Evolutionary conservation across 345 rosid genomes (phyloP), one percentile per base, ranked within the genome.

Genomic region (Brassica incana): DNA sequence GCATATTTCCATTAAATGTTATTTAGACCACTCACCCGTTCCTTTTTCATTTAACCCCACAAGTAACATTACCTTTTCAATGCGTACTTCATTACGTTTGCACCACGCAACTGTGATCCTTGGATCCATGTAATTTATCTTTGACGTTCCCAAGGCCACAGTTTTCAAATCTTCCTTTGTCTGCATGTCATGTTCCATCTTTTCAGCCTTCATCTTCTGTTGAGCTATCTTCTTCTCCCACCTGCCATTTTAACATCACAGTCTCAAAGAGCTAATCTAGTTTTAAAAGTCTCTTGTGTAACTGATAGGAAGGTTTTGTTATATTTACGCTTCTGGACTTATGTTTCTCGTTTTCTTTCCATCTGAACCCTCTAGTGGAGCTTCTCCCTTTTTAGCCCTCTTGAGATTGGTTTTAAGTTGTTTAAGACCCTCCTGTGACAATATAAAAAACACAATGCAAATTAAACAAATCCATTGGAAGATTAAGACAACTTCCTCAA

Each of bases 51-150:
- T 52, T 9, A 6, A 23, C 5, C n/a, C 14, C 65, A 25, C 3
- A 61, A 40, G 68, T 61, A 33, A 20, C 23, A 20, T 20, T 23
- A 92, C 97, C 99, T 92, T 95, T 77, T 92, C 90, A 27, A 95
- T 95, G 16, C 97, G 99, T 72, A 92, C 97, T 60, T 95, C 99
- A 29, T 89, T 94, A 6, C 97, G 87, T 84, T 95, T 95, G 89
- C 99, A 95, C 99, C 99, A 95, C 0, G 99, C 91, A 6, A 95
- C 97, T 2, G 95, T 92, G 73, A 95, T 95, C 85, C 99, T 88
- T 35, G 99, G 99, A 85, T 95, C 97, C 60, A 92, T 90, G 74
- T 95, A 95, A 72, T 95, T 95, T 77, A 95, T 95, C 72, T 95
- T 95, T 71, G 98, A 95, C 0, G 97, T 95, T 43, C 97, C 97